Evolutionary conservation across 2,329 filamentous ascomycete genomes (phyloP).

Genomic region (Aspergillus persii): DNA sequence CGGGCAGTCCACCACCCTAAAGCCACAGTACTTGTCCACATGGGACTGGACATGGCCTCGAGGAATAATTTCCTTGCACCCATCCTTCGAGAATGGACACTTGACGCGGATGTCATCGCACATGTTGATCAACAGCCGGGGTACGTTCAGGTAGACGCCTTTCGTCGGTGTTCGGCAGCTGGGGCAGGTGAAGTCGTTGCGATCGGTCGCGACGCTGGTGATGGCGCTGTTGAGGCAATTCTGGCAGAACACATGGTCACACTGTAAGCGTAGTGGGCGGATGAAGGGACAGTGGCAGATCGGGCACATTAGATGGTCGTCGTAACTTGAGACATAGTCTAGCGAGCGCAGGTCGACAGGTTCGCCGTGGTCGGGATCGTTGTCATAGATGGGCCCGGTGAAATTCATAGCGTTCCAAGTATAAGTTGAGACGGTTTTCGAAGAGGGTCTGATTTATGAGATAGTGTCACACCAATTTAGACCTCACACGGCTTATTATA

Average conservation of each 20-base stretch:
- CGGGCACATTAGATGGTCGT: conserved; percentile 61
- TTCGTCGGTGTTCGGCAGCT: conserved; percentile 52
- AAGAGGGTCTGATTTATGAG: neutral
- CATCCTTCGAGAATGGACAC: conserved; percentile 56
- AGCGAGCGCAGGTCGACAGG: conserved; percentile 56
- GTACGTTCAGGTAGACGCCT: conserved; percentile 44
- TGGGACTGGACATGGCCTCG: conserved; percentile 59
- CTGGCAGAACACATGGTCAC: conserved; percentile 64
- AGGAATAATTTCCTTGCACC: conserved; percentile 54
- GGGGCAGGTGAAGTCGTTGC: conserved; percentile 51
- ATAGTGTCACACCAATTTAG: neutral
- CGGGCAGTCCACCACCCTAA: conserved; percentile 54
- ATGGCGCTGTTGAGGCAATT: conserved; percentile 55
- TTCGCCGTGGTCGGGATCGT: conserved; percentile 27
- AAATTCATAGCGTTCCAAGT: conserved; percentile 28
- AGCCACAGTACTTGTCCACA: conserved; percentile 60
- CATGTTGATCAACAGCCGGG: conserved; percentile 59
- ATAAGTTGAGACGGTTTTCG: neutral
- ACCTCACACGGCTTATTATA: neutral
- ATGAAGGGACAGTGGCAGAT: conserved; percentile 65
- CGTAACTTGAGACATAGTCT: conserved; percentile 56
- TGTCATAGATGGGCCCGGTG: conserved; percentile 32
- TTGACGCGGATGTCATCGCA: conserved; percentile 60
- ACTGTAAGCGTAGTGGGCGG: conserved; percentile 56
- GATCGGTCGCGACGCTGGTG: conserved; percentile 31